Evolutionary conservation across 1,284 basidiomycete genomes (phyloP).

Genomic region (Hemileia vastatrix): DNA sequence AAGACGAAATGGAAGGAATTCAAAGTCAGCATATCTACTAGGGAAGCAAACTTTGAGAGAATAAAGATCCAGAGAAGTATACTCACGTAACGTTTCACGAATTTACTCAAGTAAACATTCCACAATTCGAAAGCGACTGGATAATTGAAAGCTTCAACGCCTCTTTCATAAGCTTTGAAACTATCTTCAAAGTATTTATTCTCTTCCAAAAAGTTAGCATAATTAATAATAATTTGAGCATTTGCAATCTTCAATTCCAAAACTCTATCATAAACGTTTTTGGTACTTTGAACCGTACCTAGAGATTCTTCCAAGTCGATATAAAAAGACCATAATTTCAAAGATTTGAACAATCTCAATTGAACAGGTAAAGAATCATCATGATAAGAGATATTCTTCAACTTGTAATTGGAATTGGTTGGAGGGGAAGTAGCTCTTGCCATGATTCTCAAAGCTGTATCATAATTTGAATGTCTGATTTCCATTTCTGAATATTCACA

Average conservation of each 20-base stretch:
- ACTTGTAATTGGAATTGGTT: conserved; percentile 20
- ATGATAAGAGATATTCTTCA: conserved; percentile 36
- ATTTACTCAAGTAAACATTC: conserved; percentile 44
- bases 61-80: conserved; percentile 4
- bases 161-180: conserved; percentile 44
- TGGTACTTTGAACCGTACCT: conserved; percentile 38
- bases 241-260: conserved; percentile 44
- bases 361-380: conserved; percentile 40
- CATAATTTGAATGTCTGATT: conserved; percentile 39
- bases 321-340: conserved; percentile 43
- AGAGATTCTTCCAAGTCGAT: conserved; percentile 40
- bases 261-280: conserved; percentile 40
- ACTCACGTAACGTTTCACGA: conserved; percentile 38
- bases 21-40: not conserved
- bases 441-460: conserved; percentile 39
- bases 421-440: conserved; percentile 36
- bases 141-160: conserved; percentile 41
- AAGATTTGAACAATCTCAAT: conserved; percentile 39
- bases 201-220: conserved; percentile 41
- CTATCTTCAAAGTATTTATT: conserved; percentile 41
- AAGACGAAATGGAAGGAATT: not conserved
- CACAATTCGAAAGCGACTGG: conserved; percentile 43
- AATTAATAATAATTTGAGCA: conserved; percentile 43
- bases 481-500: conserved; percentile 44
- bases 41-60: not conserved